Percentiles rank a stretch among this genome's conserved stretches.
phyloP scores from a whole-genome alignment of 2,329 filamentous ascomycete species.

The Fusarium compactum region DNA sequence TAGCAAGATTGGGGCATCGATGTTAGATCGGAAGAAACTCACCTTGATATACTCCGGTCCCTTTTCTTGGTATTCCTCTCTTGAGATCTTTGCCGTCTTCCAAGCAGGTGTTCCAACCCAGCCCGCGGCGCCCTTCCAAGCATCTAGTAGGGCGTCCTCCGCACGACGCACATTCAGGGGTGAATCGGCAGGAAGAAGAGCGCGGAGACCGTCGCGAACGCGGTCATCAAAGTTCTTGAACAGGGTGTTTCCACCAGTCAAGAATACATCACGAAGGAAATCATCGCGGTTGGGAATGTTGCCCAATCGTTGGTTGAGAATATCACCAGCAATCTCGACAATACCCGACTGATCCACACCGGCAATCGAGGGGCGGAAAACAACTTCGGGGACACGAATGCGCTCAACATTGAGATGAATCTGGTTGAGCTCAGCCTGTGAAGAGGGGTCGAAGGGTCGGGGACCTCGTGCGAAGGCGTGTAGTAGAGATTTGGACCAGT shows the following conservation, averaged over 20 bases:
- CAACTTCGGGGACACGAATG: slow-evolving; percentile 91
- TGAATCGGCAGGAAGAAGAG: slow-evolving; percentile 76
- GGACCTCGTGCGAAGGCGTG: slow-evolving; percentile 92
- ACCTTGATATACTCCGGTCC: slow-evolving; percentile 94
- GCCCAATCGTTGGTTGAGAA: slow-evolving; percentile 84
- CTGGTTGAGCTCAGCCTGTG: slow-evolving; percentile 84
- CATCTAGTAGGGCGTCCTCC: slow-evolving; percentile 82
- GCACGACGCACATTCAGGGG: slow-evolving; percentile 79
- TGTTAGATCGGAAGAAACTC: slow-evolving; percentile 42
- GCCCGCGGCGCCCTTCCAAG: slow-evolving; percentile 90
- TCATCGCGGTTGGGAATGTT: slow-evolving; percentile 69
- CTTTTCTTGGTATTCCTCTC: slow-evolving; percentile 90
- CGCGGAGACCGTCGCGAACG: slow-evolving; percentile 77
- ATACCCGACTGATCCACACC: slow-evolving; percentile 94
- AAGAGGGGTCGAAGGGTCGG: slow-evolving; percentile 84
- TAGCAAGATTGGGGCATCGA: slow-evolving; percentile 11
- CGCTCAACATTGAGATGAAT: slow-evolving; percentile 97
- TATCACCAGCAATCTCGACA: slow-evolving; percentile 90
- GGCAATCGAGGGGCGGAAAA: slow-evolving; percentile 93
- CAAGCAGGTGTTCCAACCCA: slow-evolving; percentile 78
- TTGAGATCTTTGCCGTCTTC: slow-evolving; percentile 75
- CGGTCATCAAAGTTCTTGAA: slow-evolving; percentile 90
- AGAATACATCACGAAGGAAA: slow-evolving; percentile 87
- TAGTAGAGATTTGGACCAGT: slow-evolving; percentile 93
- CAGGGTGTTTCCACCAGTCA: slow-evolving; percentile 92